Percentiles rank a stretch among this genome's conserved stretches.
phyloP scores from a whole-genome alignment of 1,284 basidiomycete genomes.

The Cryptococcus amylolentus region DNA sequence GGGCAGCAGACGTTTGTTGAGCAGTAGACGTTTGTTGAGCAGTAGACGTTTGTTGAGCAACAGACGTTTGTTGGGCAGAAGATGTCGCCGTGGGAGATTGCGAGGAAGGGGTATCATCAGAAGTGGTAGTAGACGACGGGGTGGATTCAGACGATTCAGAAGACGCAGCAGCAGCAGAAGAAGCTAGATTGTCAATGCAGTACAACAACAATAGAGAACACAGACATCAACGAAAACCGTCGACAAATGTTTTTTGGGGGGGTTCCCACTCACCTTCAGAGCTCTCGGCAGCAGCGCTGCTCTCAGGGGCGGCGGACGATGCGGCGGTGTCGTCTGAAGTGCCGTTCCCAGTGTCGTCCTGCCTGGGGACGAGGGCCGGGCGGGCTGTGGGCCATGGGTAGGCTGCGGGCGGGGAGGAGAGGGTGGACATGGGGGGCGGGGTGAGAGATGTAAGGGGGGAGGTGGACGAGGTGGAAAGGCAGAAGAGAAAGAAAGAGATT shows the following conservation, averaged over 20 bases:
- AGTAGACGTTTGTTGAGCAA: slow-evolving; percentile 1
- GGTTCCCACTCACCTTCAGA: not conserved
- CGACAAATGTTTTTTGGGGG: not conserved
- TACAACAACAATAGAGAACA: not conserved
- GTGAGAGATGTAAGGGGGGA: too few species aligned
- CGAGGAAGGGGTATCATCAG: not conserved
- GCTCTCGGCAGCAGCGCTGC: not conserved
- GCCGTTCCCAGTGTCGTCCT: too few species aligned
- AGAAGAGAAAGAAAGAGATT: too few species aligned
- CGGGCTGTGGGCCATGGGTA: too few species aligned
- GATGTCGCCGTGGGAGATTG: not conserved
- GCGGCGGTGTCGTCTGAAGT: not conserved
- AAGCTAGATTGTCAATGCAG: not conserved
- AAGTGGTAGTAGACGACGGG: slow-evolving; percentile 2
- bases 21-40: slow-evolving; percentile 10
- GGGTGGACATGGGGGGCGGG: too few species aligned
- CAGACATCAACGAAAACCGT: not conserved
- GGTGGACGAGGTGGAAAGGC: too few species aligned
- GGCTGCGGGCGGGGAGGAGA: too few species aligned
- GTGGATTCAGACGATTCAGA: slow-evolving; percentile 13
- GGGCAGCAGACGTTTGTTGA: slow-evolving; percentile 10
- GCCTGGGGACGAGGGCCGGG: too few species aligned
- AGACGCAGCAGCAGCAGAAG: slow-evolving; percentile 9
- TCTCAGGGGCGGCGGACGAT: not conserved
- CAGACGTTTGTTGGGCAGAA: not conserved